These are phyloP conservation scores for Gracilaria domingensis DNA, from an alignment of 23 red algal genomes.

Conservation along the genomic window DNA sequence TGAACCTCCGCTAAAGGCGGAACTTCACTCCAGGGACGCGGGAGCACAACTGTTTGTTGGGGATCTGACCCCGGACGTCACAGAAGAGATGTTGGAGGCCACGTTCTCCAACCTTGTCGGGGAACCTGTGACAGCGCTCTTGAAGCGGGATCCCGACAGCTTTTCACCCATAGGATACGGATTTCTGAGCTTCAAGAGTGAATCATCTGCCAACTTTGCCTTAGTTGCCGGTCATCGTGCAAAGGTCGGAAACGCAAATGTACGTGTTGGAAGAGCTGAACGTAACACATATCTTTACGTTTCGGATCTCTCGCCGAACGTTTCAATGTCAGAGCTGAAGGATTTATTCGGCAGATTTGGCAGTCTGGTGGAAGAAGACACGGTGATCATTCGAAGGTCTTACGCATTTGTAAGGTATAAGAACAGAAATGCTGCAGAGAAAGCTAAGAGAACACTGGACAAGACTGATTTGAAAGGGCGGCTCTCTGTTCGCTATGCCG, in stretches of 20 bases:
- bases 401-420: slow-evolving; percentile 76
- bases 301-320: slow-evolving; percentile 43
- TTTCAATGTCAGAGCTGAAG: slow-evolving; percentile 55
- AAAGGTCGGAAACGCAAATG: slow-evolving; percentile 63
- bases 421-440: slow-evolving; percentile 66
- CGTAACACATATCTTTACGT: slow-evolving; percentile 76
- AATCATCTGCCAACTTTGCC: slow-evolving; percentile 68
- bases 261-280: slow-evolving; percentile 71
- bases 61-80: slow-evolving; percentile 67
- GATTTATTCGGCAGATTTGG: slow-evolving; percentile 65
- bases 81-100: slow-evolving; percentile 72
- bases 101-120: slow-evolving; percentile 60
- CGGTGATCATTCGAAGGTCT: slow-evolving; percentile 58
- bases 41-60: slow-evolving; percentile 75
- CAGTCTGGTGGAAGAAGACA: slow-evolving; percentile 70
- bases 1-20: slow-evolving; percentile 60
- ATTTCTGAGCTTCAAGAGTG: slow-evolving; percentile 68
- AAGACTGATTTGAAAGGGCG: slow-evolving; percentile 67
- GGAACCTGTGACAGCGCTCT: slow-evolving; percentile 54
- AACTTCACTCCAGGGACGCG: slow-evolving; percentile 56
- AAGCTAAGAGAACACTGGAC: slow-evolving; percentile 69
- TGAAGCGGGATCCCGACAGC: slow-evolving; percentile 75
- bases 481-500: slow-evolving; percentile 72
- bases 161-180: slow-evolving; percentile 78
- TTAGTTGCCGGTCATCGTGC: slow-evolving; percentile 61